Base-by-base conservation (phyloP, 73 alveolate genomes). In the Breviolum minutum region DNA sequence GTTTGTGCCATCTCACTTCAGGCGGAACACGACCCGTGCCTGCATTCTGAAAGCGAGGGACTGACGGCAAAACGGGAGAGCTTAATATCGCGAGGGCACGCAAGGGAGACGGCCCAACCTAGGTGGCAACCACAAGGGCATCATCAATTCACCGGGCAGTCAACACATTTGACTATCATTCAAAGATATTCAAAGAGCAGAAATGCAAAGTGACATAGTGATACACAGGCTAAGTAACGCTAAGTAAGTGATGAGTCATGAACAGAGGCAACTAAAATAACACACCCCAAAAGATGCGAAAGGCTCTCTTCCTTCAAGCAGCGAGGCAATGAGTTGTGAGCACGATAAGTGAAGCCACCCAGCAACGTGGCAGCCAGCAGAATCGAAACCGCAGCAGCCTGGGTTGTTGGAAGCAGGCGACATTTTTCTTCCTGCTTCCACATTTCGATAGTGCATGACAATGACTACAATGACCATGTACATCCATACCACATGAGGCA, bases 361-460 rank as follows among this genome's bases (percentile, higher is more conserved):
- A 90, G 29, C 74, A 90, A 22, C 62, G 76, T 73, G 6, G 80
- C 74, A 5, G 96, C 96, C 30, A 90, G 80, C 40, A 90, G 64
- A 32, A 90, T n/a, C 8, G 96, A 90, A 16, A 90, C 62, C 66
- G 87, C 87, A 61, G 96, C 96, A 30, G 96, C 96, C 96, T 90
- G 32, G n/a, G 48, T 24, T 68, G 40, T 54, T 14, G 30, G 32
- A 6, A 82, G n/a, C 20, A 82, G 22, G 40, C 24, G 7, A 24
- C n/a, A 32, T 10, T 22, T 73, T 32, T 22, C n/a, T 32, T 73
- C 40, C 16, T 5, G 5, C 83, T 14, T 24, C n/a, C 83, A 3
- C 54, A 40, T 40, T 40, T 40, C 54, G 54, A 40, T 40, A 3
- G 3, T 40, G 54, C 54, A 40, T 40, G 54, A 40, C 54, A 40